These are phyloP conservation scores for Trametes villosa DNA, from an alignment of 768 basidiomycete genomes.

Conservation along the genomic window DNA sequence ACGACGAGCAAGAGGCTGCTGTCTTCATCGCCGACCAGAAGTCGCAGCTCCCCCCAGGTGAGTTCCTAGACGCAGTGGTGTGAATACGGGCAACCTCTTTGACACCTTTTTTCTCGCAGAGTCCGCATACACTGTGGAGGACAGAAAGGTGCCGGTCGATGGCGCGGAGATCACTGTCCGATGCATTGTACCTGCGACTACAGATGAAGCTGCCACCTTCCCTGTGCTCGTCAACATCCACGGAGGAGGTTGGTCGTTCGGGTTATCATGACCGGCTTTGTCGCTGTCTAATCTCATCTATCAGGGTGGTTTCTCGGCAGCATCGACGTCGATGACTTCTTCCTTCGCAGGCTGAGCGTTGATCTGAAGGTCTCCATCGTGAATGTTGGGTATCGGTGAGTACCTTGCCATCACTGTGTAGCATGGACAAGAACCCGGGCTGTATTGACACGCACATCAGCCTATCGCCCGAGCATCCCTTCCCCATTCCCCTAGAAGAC, in stretches of 20 bases:
- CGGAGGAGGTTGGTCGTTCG: conserved; percentile 19
- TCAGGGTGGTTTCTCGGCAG: conserved; percentile 12
- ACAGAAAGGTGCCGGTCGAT: neutral
- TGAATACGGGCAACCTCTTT: neutral
- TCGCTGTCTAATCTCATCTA: too few relatives aligned
- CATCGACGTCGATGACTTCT: conserved; percentile 25
- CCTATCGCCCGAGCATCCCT: conserved; percentile 34
- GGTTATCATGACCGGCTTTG: too few relatives aligned
- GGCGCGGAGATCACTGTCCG: conserved; percentile 10
- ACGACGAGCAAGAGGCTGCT: neutral
- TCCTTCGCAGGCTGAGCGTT: conserved; percentile 23
- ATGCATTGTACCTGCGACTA: neutral
- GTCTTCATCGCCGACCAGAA: neutral
- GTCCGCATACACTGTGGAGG: conserved; percentile 1
- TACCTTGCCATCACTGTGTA: neutral
- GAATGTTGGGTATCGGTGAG: conserved; percentile 24
- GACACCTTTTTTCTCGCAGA: neutral
- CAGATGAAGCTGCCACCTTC: neutral
- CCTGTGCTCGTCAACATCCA: conserved; percentile 19
- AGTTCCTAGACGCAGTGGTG: neutral
- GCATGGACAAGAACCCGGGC: too few relatives aligned
- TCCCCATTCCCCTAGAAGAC: conserved; percentile 29
- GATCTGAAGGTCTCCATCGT: conserved; percentile 27
- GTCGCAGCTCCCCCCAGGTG: neutral
- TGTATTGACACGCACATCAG: conserved; percentile 2